Base-by-base conservation (phyloP, 1,284 basidiomycete species). In the Ceratobasidium papillatum region DNA sequence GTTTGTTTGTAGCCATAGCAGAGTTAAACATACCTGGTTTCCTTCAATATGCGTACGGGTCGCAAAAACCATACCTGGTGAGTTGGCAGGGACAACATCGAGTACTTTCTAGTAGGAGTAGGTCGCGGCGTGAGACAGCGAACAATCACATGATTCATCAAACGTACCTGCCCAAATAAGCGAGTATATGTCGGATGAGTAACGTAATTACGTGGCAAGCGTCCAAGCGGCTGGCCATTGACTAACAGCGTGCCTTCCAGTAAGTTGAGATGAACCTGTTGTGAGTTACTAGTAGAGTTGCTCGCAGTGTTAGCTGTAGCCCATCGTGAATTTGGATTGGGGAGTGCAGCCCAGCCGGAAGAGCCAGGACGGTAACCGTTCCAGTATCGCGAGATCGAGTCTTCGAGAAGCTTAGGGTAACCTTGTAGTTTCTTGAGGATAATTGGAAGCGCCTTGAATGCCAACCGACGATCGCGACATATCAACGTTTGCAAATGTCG, bases 41-140 rank as follows among this genome's bases (percentile, higher is more conserved):
- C 49, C 64, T 22, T 68, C n/a, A 52, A 68, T 38, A n/a, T 11
- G 49, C 14, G 22, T 30, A 9, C 64, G 47, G 1, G 64, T 51
- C 2, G 64, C 32, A 38, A 54, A 68, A 22, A 38, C 45, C 64
- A 68, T 68, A 11, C 49, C 64, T 1, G 49, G 49, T 2, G 34
- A 52, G 11, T 30, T 54, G 7, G 64, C n/a, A 52, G 64, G 64
- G 19, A 54, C 64, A 32, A 68, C 64, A 54, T 68, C 64, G 27
- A 68, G 34, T 2, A 68, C 49, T 68, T 52, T 68, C 64, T 68
- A 17, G 32, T 32, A 32, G 30, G 7, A 54, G 41, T 5, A 62
- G 3, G 66, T 69, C 80, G 34, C n/a, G n/a, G n/a, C 84, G 81
- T 68, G 86, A 85, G 12, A 77, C 78, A 1, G 86, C 19, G 34